A percentile compares a stretch with the other conserved stretches of the same genome.
Conservation (phyloP, 164 flowering plant genomes). For the Dillenia suffruticosa region DNA sequence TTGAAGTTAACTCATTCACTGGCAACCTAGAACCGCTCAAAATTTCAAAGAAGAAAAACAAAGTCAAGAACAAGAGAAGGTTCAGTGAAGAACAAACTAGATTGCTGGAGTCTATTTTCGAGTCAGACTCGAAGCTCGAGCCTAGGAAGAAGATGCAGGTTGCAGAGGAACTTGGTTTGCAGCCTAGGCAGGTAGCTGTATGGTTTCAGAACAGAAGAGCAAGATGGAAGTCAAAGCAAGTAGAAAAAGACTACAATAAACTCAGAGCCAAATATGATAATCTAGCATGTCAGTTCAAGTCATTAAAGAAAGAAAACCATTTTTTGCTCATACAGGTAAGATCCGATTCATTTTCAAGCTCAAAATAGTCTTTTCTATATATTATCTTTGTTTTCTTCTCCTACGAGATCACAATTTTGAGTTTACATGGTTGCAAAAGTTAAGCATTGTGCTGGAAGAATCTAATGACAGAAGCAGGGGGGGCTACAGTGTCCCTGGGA, state of each 20-base stretch:
- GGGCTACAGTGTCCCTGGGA: constrained; percentile 9
- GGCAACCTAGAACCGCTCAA: background rate
- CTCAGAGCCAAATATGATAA: constrained; percentile 42
- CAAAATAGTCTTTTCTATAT: background rate
- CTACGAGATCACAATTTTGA: background rate
- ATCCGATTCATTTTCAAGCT: background rate
- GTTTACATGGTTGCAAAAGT: constrained; percentile 40
- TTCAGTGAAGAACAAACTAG: constrained; percentile 58
- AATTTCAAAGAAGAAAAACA: constrained; percentile 22
- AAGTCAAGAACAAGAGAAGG: constrained; percentile 42
- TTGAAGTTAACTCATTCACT: constrained; percentile 1
- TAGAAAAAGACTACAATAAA: constrained; percentile 49
- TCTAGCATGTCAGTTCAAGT: constrained; percentile 35
- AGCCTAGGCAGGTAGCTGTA: constrained; percentile 79
- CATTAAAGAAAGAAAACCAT: constrained; percentile 50
- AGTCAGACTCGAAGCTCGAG: constrained; percentile 60
- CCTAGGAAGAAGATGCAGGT: constrained; percentile 55
- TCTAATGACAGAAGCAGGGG: constrained; percentile 7
- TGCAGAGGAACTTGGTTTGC: constrained; percentile 63
- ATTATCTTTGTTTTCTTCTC: background rate
- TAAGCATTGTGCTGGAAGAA: constrained; percentile 26
- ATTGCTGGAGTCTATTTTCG: constrained; percentile 57
- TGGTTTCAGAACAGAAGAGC: constrained; percentile 95
- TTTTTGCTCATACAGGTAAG: constrained; percentile 49
- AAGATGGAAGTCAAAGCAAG: constrained; percentile 74